phyloP scores from a whole-genome alignment of 371 early-diverging fungal species.

The Catenaria anguillulae region DNA sequence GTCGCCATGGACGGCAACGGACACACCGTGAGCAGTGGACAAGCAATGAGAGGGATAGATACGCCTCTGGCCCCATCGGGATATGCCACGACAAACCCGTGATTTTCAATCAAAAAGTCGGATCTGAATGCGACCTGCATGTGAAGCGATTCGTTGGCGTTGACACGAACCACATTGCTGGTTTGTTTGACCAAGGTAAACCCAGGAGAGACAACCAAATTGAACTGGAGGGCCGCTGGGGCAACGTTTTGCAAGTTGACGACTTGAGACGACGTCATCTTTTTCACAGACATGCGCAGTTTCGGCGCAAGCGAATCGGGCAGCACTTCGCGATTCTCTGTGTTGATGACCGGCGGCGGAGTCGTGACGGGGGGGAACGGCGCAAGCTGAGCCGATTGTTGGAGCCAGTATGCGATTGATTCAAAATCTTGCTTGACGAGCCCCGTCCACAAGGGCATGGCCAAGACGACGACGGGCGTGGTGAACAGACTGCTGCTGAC shows the following conservation, averaged over 20 bases:
- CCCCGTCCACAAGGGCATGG: background rate
- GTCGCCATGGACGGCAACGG: background rate
- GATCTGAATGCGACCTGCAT: background rate
- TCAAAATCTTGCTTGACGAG: constrained; percentile 5
- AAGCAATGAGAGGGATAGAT: background rate
- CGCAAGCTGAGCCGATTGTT: background rate
- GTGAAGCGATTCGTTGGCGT: background rate
- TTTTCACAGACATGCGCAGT: background rate
- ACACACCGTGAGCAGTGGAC: background rate
- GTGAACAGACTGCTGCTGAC: background rate
- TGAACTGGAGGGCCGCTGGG: background rate
- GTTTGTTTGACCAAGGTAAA: background rate
- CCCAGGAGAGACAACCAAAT: background rate
- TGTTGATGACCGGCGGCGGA: background rate
- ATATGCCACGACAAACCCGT: constrained; percentile 4
- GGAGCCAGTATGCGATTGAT: constrained; percentile 1
- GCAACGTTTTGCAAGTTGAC: background rate
- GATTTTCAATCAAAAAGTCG: background rate
- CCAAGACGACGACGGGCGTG: background rate
- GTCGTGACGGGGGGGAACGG: background rate
- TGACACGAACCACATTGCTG: background rate
- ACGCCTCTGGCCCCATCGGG: background rate
- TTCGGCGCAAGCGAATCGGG: background rate
- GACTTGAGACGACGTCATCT: background rate
- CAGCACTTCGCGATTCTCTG: background rate